Evolutionary conservation across 805 yeast species (phyloP), one percentile per base, ranked within the genome.

Genomic region (Barnettozyma sucrosica): DNA sequence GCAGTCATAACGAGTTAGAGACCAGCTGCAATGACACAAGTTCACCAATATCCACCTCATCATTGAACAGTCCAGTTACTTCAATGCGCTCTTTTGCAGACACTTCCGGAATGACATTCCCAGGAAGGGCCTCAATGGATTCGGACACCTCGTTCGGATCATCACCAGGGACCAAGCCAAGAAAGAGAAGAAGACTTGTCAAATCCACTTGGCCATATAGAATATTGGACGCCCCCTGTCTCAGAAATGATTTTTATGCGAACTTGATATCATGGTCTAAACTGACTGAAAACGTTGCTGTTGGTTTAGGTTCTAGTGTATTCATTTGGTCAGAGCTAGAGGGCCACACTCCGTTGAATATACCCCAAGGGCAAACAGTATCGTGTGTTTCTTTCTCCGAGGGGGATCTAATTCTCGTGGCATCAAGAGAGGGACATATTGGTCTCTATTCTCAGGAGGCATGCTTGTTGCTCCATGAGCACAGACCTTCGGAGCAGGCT

Each of bases 231-330:
- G 90, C 93, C 0, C 89, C 89, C 0, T 79, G 80, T 2, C 63
- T 88, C 45, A 67, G 83, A 51, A 83, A 86, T 62, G 95, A 89
- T 61, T 88, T 81, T 58, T 89, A 88, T 63, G 75, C 87, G 1
- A 85, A 85, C 58, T 67, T 85, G 46, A 75, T 88, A 0, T 76
- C 88, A 5, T 88, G 95, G 95, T 79, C 89, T 0, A 60, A 59
- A 7, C 55, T 55, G 14, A 65, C 78, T 1, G 71, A 71, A 37
- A 68, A 67, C 21, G 66, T 87, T 0, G 82, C 83, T 0, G 88
- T 88, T 2, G 96, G 90, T 0, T 66, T 87, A 28, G 82, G 79
- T 0, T 57, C 69, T 4, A 65, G 73, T 5, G 82, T 77, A 0
- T 85, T 77, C 59, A 58, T 81, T 26, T 88, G 95, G 93, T 72